phyloP scores from a whole-genome alignment of 2,329 filamentous ascomycete species.

The Trichoderma afroharzianum region DNA sequence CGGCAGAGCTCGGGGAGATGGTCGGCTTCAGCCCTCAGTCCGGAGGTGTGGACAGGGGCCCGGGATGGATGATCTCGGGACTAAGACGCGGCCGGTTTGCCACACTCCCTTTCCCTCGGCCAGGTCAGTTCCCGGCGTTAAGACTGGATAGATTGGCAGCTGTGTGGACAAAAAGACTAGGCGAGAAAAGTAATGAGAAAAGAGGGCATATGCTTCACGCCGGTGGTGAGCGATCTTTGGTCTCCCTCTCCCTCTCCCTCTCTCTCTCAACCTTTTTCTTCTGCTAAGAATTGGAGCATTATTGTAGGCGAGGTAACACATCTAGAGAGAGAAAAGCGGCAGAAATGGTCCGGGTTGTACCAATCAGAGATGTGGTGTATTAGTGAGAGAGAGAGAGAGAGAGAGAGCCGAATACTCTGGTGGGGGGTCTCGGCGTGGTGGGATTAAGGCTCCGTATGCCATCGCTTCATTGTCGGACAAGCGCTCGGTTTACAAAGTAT shows the following conservation, averaged over 20 bases:
- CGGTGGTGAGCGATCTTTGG: background rate
- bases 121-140: background rate
- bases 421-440: background rate
- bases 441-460: background rate
- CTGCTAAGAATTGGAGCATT: background rate
- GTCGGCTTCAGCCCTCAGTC: background rate
- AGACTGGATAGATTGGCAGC: background rate
- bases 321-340: background rate
- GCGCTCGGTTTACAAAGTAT: background rate
- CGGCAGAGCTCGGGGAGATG: background rate
- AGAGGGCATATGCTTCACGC: background rate
- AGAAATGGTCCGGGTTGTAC: background rate
- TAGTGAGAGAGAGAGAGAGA: background rate
- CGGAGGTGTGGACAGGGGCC: background rate
- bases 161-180: no score
- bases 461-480: background rate
- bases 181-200: background rate
- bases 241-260: background rate
- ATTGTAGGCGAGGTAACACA: background rate
- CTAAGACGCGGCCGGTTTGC: background rate
- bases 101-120: background rate
- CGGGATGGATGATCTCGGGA: background rate
- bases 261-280: background rate
- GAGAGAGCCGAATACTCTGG: background rate
- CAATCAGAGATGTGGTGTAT: background rate